These are phyloP conservation scores for Onygena corvina DNA, from an alignment of 2,329 filamentous ascomycete species.

Conservation along the genomic window DNA sequence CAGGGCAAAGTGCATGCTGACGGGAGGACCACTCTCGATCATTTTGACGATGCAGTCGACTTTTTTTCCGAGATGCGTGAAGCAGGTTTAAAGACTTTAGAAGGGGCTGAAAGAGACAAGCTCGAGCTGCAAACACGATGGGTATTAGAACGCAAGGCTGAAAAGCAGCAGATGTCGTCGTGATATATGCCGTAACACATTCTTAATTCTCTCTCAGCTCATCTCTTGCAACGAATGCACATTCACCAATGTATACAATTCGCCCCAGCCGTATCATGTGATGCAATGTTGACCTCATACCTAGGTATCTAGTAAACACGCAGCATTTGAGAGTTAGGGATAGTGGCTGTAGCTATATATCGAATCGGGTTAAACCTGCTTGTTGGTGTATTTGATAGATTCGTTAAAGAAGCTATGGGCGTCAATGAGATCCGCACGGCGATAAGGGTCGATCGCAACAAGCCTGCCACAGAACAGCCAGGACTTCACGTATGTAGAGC, in stretches of 20 bases:
- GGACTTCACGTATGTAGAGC: constrained; percentile 56
- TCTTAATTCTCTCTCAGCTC: too few species aligned
- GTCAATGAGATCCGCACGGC: constrained; percentile 51
- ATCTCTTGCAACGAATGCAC: too few species aligned
- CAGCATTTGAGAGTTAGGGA: too few species aligned
- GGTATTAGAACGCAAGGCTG: not conserved
- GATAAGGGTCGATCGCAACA: constrained; percentile 60
- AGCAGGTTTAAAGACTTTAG: not conserved
- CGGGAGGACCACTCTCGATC: constrained; percentile 8
- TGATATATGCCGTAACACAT: too few species aligned
- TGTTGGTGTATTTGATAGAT: too few species aligned
- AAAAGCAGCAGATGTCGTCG: too few species aligned
- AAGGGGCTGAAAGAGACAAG: constrained; percentile 9
- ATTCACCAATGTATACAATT: too few species aligned
- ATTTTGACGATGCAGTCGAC: constrained; percentile 13
- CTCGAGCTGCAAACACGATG: constrained; percentile 10
- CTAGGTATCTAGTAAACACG: too few species aligned
- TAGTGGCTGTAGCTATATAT: too few species aligned
- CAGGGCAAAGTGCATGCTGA: constrained; percentile 5
- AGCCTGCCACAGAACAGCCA: constrained; percentile 56
- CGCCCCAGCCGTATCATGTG: too few species aligned
- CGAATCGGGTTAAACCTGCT: too few species aligned
- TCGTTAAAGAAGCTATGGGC: constrained; percentile 31
- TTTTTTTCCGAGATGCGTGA: constrained; percentile 11
- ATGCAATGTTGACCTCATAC: too few species aligned